Evolutionary conservation across 768 basidiomycete genomes (phyloP), one percentile per base, ranked within the genome.

Genomic region (Termitomyces titanicus): DNA sequence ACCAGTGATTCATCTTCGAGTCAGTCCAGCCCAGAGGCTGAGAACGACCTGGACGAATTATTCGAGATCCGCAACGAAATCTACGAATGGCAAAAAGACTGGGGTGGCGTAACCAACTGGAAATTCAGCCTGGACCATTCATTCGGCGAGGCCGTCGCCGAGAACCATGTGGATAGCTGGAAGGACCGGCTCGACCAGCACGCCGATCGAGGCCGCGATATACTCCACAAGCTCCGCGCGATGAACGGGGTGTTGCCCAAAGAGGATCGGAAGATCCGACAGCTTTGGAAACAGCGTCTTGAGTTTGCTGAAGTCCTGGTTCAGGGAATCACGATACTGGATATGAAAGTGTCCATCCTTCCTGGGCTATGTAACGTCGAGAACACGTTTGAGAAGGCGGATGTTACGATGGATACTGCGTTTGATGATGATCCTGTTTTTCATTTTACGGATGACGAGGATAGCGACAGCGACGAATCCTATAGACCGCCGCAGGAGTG

Each of bases 281-380:
- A 50, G 42, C 17, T 56, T 0, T 60, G 51, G 55, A 44, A 43
- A n/a, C 37, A 47, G 7, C 3, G 46, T 18, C 27, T 56, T 4
- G 51, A 53, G 34, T 45, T 54, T 34, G 47, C 39, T 2, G 43
- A 45, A 20, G 35, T 56, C 5, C 24, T 59, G 12, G 24, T 56
- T 49, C 38, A 50, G 8, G 47, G 58, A 17, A 31, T 55, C 6
- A 47, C 43, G 2, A 18, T 37, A 3, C 13, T 60, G 11, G 47
- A 60, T 10, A 25, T 56, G 3, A 50, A 51, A 29, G 15, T 22
- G 1, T 27, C 24, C 4, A 15, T 53, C 5, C 17, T 53, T n/a
- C 43, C 34, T 34, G 25, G 33, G 5, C 31, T 44, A n/a, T 45
- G 33, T 17, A 46, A 24, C 5, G 1, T 53, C 15, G 22, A 38